Evolutionary conservation across 805 yeast genomes (phyloP), one percentile per base, ranked within the genome.

Genomic region (Wickerhamiella slavikovae): DNA sequence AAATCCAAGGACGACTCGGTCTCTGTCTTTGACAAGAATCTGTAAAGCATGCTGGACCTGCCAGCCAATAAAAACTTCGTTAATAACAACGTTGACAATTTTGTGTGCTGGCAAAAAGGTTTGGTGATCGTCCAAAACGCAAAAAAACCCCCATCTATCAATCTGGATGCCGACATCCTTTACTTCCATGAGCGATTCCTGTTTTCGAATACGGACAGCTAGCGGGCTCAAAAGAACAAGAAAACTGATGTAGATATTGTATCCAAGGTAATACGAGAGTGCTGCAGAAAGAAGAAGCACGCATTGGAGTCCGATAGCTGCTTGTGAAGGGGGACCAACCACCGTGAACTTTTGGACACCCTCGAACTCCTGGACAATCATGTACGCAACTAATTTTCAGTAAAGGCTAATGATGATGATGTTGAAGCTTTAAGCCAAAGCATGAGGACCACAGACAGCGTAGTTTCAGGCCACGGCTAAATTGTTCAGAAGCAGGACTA

Each of bases 31-130:
- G 12, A 70, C 62, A 21, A 75, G 52, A 4, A 75, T 54, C 24
- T 72, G 67, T 45, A 77, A 51, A 42, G 75, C 71, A 45, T 61
- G 71, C 2, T 71, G 55, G 7, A 75, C 79, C 36, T 70, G 71
- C 36, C 68, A 64, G 4, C 73, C 73, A 31, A 58, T 58, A 44
- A 78, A 76, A 0, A 77, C 83, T 47, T 78, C 92, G 44, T 75
- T 75, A 16, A 78, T 69, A 0, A 74, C 64, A 8, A 77, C 47
- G 45, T 76, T 85, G 3, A 64, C 60, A 29, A 77, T 59, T 26
- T 56, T 55, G 27, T 61, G 64, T 22, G 58, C 49, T 0, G 82
- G 73, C 8, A 73, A 59, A 44, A 77, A 73, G 17, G 51, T 39
- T 23, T 48, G 48, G 6, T 31, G 31, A n/a, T 33, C 34, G 13